A percentile compares a stretch with the other conserved stretches of the same genome.
phyloP scores from a whole-genome alignment of 441 rosid genomes.

The Aleurites moluccanus region DNA sequence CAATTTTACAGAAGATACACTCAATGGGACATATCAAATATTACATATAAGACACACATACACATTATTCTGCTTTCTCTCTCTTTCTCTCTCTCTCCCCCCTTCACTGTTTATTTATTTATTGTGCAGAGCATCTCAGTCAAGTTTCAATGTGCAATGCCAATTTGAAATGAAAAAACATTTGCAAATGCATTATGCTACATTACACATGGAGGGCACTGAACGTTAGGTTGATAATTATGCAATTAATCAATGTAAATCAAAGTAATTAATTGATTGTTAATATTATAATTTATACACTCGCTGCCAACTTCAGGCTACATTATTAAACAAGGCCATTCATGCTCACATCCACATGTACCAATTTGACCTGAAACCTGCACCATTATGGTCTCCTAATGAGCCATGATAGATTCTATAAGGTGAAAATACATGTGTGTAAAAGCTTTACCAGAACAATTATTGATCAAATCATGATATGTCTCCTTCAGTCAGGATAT shows the following conservation, averaged over 20 bases:
- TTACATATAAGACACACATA: not conserved
- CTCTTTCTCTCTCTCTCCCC: not conserved
- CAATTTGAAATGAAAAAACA: not conserved
- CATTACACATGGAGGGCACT: not conserved
- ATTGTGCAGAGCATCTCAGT: no score
- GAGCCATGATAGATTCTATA: not conserved
- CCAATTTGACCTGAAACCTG: not conserved
- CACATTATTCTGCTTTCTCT: not conserved
- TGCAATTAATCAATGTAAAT: not conserved
- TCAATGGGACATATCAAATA: constrained; percentile 14
- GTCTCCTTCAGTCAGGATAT: not conserved
- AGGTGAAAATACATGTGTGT: not conserved
- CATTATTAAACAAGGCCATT: not conserved
- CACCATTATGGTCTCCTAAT: not conserved
- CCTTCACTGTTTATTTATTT: not conserved
- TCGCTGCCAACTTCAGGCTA: not conserved
- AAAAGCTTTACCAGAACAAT: not conserved
- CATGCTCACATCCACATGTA: not conserved
- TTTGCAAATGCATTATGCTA: not conserved
- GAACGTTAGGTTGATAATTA: not conserved
- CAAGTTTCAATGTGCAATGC: no score
- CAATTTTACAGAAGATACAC: constrained; percentile 16
- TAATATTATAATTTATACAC: not conserved
- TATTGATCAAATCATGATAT: not conserved
- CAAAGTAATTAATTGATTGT: not conserved